Evolutionary conservation across 2,329 filamentous ascomycete species (phyloP).

Genomic region (Fusarium robinianum): DNA sequence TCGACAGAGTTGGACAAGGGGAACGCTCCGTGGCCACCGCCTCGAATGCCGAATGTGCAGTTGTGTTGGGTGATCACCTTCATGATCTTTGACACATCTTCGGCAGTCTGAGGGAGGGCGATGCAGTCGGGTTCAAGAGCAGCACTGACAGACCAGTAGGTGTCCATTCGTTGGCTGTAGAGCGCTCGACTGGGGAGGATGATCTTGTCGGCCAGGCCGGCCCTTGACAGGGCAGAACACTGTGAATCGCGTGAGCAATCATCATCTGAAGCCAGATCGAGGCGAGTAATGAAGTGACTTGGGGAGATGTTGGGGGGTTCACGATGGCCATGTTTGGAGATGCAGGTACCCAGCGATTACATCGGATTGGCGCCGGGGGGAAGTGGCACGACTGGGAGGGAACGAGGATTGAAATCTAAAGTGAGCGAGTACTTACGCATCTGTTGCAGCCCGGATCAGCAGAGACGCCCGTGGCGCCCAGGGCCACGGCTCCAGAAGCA

Average conservation of each 20-base stretch:
- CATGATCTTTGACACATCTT: slow-evolving; percentile 45
- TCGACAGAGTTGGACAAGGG: slow-evolving; percentile 43
- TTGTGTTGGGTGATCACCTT: slow-evolving; percentile 38
- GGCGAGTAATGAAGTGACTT: neutral
- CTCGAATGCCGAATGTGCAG: slow-evolving; percentile 46
- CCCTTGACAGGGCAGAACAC: slow-evolving; percentile 36
- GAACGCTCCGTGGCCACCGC: slow-evolving; percentile 44
- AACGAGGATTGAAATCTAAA: neutral
- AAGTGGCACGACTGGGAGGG: neutral
- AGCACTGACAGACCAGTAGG: slow-evolving; percentile 46
- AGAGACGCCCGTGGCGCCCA: slow-evolving; percentile 8
- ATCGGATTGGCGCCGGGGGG: neutral
- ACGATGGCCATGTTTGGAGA: neutral
- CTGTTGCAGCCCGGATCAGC: slow-evolving; percentile 2
- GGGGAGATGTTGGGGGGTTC: neutral
- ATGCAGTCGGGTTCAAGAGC: slow-evolving; percentile 44
- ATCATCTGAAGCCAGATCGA: slow-evolving; percentile 2
- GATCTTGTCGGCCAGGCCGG: slow-evolving; percentile 37
- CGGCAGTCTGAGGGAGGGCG: slow-evolving; percentile 39
- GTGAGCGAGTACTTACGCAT: slow-evolving; percentile 18
- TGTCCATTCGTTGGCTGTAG: slow-evolving; percentile 39
- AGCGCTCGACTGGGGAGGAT: slow-evolving; percentile 34
- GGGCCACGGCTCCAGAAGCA: slow-evolving; percentile 6
- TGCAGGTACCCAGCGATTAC: neutral
- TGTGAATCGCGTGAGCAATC: slow-evolving; percentile 20